phyloP scores from a whole-genome alignment of 2,329 filamentous ascomycete genomes.

The Penicillium nordicum region DNA sequence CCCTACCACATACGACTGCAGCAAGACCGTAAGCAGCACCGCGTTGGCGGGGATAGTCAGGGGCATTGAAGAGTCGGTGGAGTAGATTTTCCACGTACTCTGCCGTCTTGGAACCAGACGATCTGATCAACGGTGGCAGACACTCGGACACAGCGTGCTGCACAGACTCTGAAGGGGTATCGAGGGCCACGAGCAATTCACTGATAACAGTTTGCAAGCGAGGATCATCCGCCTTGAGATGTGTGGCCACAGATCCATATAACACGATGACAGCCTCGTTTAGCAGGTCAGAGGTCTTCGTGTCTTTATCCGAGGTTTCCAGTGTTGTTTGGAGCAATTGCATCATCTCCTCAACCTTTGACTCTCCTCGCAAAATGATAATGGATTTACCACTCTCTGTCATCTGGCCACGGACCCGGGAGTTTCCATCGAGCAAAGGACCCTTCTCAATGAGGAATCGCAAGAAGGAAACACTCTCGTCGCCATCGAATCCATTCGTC shows the following conservation, averaged over 20 bases:
- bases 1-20: constrained; percentile 83
- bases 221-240: constrained; percentile 77
- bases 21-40: constrained; percentile 93
- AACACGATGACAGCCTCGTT: constrained; percentile 98
- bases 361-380: constrained; percentile 76
- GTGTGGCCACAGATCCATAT: constrained; percentile 88
- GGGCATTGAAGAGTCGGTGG: constrained; percentile 77
- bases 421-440: constrained; percentile 78
- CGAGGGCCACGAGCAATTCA: constrained; percentile 78
- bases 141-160: constrained; percentile 96
- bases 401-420: constrained; percentile 80
- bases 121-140: constrained; percentile 81
- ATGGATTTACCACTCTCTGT: constrained; percentile 80
- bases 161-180: constrained; percentile 92
- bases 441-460: constrained; percentile 81
- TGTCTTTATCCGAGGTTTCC: constrained; percentile 79
- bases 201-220: constrained; percentile 87
- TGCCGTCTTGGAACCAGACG: constrained; percentile 71
- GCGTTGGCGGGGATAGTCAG: constrained; percentile 87
- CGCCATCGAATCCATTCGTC: constrained; percentile 63
- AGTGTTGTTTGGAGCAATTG: constrained; percentile 82
- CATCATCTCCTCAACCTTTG: constrained; percentile 86
- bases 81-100: constrained; percentile 78
- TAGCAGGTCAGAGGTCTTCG: constrained; percentile 77
- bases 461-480: constrained; percentile 72